Conservation (phyloP, 768 basidiomycete species). For the Tephrocybe sp. region DNA sequence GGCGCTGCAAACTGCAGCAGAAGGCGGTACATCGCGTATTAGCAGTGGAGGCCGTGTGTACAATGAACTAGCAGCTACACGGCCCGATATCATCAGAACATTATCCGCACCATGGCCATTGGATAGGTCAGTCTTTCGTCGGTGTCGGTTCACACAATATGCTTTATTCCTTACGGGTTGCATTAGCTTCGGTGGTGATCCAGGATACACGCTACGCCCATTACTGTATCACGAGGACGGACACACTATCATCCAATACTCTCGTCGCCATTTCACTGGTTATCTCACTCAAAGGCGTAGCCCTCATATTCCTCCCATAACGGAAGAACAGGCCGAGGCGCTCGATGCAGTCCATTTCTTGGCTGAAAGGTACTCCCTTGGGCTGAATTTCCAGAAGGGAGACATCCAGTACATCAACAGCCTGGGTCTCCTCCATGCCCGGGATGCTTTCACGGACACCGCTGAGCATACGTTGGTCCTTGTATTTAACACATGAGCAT, state of each 20-base stretch:
- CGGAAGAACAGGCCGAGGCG: constrained; percentile 48
- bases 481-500: neutral
- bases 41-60: constrained; percentile 42
- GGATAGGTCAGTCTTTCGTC: constrained; percentile 32
- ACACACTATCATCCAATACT: constrained; percentile 43
- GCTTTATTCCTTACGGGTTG: too few species aligned
- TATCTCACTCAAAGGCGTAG: constrained; percentile 33
- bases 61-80: constrained; percentile 43
- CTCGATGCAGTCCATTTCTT: constrained; percentile 44
- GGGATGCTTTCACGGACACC: constrained; percentile 42
- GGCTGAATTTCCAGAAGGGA: constrained; percentile 45
- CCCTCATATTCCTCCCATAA: constrained; percentile 41
- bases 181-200: constrained; percentile 35
- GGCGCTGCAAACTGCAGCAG: constrained; percentile 38
- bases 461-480: constrained; percentile 37
- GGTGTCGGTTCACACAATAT: too few species aligned
- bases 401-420: constrained; percentile 51
- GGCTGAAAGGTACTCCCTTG: constrained; percentile 41
- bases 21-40: constrained; percentile 44
- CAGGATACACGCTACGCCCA: constrained; percentile 35
- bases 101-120: constrained; percentile 41
- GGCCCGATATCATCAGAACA: constrained; percentile 41
- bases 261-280: constrained; percentile 43
- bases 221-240: constrained; percentile 38
- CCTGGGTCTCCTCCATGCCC: constrained; percentile 40